These are phyloP conservation scores for Suzukiozyma palmioleophila DNA, from an alignment of 1,139 yeast species.

Conservation along the genomic window DNA sequence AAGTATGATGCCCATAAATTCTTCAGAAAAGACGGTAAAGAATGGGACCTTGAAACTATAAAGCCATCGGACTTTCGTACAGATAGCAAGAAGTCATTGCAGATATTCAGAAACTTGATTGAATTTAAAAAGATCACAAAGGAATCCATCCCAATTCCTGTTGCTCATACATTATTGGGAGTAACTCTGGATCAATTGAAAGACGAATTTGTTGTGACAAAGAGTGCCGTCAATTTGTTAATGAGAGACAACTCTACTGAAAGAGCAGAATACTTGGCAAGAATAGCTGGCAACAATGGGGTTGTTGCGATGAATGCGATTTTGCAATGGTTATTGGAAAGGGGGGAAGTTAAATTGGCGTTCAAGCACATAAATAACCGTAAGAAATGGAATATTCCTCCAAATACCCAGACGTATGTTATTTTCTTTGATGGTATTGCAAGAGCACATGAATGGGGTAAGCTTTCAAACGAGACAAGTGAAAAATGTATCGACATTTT, in stretches of 20 bases:
- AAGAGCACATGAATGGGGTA: constrained; percentile 34
- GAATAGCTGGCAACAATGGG: constrained; percentile 36
- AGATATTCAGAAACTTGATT: constrained; percentile 28
- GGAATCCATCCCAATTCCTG: constrained; percentile 33
- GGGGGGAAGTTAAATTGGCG: constrained; percentile 40
- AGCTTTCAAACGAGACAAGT: constrained; percentile 18
- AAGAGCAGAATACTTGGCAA: constrained; percentile 52
- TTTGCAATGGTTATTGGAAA: constrained; percentile 42
- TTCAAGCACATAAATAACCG: constrained; percentile 48
- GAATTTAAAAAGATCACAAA: constrained; percentile 21
- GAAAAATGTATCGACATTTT: constrained; percentile 23
- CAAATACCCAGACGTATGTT: constrained; percentile 51
- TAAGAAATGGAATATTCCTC: constrained; percentile 56
- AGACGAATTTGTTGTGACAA: constrained; percentile 52
- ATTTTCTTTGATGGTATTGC: constrained; percentile 57
- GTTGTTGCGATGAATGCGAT: constrained; percentile 60
- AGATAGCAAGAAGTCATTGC: constrained; percentile 16
- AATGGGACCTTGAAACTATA: constrained; percentile 12
- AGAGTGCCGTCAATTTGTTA: constrained; percentile 49
- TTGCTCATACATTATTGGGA: constrained; percentile 53
- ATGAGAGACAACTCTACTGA: constrained; percentile 38
- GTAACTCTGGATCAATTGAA: constrained; percentile 50
- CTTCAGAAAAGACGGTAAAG: constrained; percentile 11
- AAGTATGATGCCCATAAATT: constrained; percentile 17
- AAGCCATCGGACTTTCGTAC: constrained; percentile 21